These are phyloP conservation scores for Paecilomyces sp. DNA, from an alignment of 2,329 filamentous ascomycete species.

Conservation along the genomic window DNA sequence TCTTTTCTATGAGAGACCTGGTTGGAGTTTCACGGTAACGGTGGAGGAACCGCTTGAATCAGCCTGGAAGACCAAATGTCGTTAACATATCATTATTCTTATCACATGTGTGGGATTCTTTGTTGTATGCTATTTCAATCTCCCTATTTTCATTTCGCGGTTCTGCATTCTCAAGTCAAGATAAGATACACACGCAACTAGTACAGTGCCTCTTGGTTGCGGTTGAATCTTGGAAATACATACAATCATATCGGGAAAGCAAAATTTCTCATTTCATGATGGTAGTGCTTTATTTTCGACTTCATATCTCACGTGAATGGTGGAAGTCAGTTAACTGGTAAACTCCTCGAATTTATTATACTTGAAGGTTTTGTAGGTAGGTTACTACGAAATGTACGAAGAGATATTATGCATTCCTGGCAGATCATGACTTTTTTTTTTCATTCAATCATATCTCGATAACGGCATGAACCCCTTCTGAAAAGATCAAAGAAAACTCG, in stretches of 20 bases:
- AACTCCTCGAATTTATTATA: no score
- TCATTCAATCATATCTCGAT: neutral
- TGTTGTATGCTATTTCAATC: no score
- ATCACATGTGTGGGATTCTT: neutral
- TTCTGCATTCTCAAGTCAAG: no score
- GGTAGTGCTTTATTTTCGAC: no score
- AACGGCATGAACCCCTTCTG: neutral
- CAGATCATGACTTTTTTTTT: neutral
- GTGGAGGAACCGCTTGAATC: neutral
- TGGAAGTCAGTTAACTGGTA: no score
- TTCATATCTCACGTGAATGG: no score
- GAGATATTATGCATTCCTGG: neutral
- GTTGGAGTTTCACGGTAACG: neutral
- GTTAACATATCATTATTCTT: neutral
- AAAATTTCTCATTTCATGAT: no score
- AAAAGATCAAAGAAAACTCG: neutral
- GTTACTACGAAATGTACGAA: neutral
- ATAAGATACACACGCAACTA: no score
- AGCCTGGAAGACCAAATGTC: neutral
- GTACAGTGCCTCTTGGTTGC: no score
- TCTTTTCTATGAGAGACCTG: neutral
- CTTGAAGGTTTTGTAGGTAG: neutral
- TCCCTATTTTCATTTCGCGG: no score
- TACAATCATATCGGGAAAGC: no score
- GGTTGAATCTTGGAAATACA: no score